These are phyloP conservation scores for Agarophyton chilense DNA, from an alignment of 23 red algal genomes.

Conservation along the genomic window DNA sequence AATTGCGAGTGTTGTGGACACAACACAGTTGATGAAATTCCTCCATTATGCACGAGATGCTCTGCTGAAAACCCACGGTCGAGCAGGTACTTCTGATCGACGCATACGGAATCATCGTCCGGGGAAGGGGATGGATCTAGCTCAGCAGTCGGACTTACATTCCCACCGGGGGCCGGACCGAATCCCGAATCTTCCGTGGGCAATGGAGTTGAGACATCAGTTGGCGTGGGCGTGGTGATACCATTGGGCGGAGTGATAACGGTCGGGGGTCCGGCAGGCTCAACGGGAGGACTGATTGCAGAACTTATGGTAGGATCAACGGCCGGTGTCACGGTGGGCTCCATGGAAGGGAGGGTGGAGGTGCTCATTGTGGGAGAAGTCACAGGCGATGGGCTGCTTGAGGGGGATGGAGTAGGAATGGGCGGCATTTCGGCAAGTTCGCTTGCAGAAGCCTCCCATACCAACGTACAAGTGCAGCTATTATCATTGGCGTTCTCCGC, in stretches of 20 bases:
- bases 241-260: not conserved
- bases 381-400: not conserved
- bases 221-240: not conserved
- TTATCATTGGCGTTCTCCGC: not conserved
- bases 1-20: slow-evolving; percentile 1
- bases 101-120: slow-evolving; percentile 14
- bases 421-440: not conserved
- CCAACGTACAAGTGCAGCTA: slow-evolving; percentile 13
- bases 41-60: not conserved
- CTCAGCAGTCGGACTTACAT: not conserved
- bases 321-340: not conserved
- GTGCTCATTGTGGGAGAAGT: not conserved
- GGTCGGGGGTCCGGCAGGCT: not conserved
- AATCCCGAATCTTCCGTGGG: slow-evolving; percentile 11
- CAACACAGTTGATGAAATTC: not conserved
- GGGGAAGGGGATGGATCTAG: not conserved
- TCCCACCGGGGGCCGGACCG: too few species aligned
- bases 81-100: slow-evolving; percentile 1
- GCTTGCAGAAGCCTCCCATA: not conserved
- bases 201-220: not conserved
- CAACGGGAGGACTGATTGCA: not conserved
- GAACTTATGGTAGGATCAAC: not conserved
- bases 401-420: not conserved
- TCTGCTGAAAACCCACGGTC: not conserved
- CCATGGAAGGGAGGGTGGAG: not conserved